Percentiles rank a stretch among this genome's conserved stretches.
phyloP scores from a whole-genome alignment of 2,329 filamentous ascomycete species.

The Pezicula neosporulosa region DNA sequence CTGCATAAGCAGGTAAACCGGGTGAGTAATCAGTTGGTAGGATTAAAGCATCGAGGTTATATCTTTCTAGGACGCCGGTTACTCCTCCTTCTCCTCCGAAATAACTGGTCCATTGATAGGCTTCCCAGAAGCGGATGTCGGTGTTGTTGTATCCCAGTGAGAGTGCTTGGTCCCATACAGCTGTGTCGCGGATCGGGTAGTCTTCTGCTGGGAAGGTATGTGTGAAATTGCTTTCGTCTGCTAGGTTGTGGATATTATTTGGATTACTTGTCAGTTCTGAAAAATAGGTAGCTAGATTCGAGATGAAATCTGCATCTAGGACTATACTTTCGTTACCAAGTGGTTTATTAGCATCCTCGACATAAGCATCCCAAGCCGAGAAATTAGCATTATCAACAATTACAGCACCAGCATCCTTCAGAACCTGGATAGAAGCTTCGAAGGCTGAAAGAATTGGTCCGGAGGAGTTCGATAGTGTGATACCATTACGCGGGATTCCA shows the following conservation, averaged over 20 bases:
- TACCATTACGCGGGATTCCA: slow-evolving; percentile 59
- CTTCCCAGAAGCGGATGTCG: slow-evolving; percentile 51
- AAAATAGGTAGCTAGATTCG: slow-evolving; percentile 55
- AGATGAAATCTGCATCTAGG: slow-evolving; percentile 55
- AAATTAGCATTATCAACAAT: slow-evolving; percentile 60
- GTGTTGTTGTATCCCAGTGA: slow-evolving; percentile 52
- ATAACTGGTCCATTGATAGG: slow-evolving; percentile 49
- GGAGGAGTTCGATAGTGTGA: slow-evolving; percentile 36
- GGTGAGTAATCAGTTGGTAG: slow-evolving; percentile 50
- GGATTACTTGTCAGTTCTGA: slow-evolving; percentile 54
- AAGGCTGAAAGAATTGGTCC: slow-evolving; percentile 50
- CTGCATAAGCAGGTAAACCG: slow-evolving; percentile 50
- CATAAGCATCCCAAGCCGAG: slow-evolving; percentile 44
- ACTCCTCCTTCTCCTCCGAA: slow-evolving; percentile 58
- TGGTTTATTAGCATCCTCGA: slow-evolving; percentile 25
- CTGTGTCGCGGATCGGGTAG: slow-evolving; percentile 59
- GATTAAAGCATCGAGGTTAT: slow-evolving; percentile 59
- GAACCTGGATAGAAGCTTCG: slow-evolving; percentile 45
- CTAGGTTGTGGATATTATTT: slow-evolving; percentile 46
- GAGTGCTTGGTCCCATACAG: slow-evolving; percentile 50
- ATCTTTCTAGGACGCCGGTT: slow-evolving; percentile 52
- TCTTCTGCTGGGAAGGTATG: slow-evolving; percentile 48
- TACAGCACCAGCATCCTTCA: slow-evolving; percentile 53
- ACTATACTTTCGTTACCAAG: slow-evolving; percentile 36
- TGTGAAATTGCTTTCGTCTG: slow-evolving; percentile 52